These are phyloP conservation scores for Cucurbita moschata DNA, from an alignment of 306 rosid genomes.

Conservation along the genomic window DNA sequence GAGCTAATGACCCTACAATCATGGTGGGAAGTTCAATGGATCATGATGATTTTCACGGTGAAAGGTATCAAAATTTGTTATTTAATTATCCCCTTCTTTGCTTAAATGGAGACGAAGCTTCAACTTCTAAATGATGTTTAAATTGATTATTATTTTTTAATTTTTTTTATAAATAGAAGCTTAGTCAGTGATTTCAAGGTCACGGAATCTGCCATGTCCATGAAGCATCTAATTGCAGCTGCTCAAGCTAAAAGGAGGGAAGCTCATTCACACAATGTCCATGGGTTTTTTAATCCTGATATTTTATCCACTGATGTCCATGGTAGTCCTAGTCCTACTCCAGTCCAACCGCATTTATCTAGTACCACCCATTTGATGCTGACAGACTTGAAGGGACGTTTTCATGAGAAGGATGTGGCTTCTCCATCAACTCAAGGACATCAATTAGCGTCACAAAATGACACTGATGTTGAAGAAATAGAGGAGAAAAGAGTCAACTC, in stretches of 20 bases:
- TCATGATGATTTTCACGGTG: slow-evolving; percentile 32
- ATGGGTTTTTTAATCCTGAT: slow-evolving; percentile 29
- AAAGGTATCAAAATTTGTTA: slow-evolving; percentile 37
- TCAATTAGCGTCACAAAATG: slow-evolving; percentile 35
- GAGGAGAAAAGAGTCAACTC: slow-evolving; percentile 71
- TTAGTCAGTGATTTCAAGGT: slow-evolving; percentile 29
- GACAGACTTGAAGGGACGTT: slow-evolving; percentile 44
- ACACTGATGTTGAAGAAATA: slow-evolving; percentile 51
- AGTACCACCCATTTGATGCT: slow-evolving; percentile 27
- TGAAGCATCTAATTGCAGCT: slow-evolving; percentile 88
- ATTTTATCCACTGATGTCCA: slow-evolving; percentile 25
- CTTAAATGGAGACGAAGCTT: slow-evolving; percentile 30
- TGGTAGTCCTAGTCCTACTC: slow-evolving; percentile 70
- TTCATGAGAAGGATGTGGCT: slow-evolving; percentile 26
- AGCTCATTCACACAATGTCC: slow-evolving; percentile 43
- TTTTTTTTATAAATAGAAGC: neutral
- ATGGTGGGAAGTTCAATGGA: slow-evolving; percentile 34
- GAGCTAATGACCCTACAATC: slow-evolving; percentile 30
- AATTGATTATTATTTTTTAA: slow-evolving; percentile 11
- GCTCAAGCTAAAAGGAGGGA: slow-evolving; percentile 86
- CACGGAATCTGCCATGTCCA: slow-evolving; percentile 49
- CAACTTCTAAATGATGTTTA: slow-evolving; percentile 36
- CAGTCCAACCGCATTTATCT: slow-evolving; percentile 38
- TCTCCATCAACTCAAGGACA: slow-evolving; percentile 52
- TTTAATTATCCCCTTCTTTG: neutral